Conservation (phyloP, 805 yeast species). For the Clavispora asparagi region DNA sequence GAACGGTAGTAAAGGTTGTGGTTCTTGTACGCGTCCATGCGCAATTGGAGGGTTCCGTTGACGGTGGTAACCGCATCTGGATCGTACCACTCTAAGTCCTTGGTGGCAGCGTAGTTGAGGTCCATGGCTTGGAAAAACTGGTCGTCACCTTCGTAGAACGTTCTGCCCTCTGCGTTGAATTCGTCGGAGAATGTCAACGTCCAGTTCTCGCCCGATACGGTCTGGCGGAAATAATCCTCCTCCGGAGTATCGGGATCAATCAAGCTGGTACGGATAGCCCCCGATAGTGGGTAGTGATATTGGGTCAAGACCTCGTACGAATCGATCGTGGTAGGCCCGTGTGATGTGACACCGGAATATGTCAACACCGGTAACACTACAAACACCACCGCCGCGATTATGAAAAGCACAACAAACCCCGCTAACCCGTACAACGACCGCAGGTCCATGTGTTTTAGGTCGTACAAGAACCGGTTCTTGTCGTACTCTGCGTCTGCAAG, state of each 20-base stretch:
- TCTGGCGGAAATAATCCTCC: conserved; percentile 42
- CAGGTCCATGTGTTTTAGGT: conserved; percentile 61
- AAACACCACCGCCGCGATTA: conserved; percentile 51
- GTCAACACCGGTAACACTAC: conserved; percentile 80
- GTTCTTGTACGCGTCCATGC: conserved; percentile 77
- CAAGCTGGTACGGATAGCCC: conserved; percentile 56
- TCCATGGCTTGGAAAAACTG: conserved; percentile 88
- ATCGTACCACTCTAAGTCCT: conserved; percentile 90
- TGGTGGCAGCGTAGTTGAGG: conserved; percentile 79
- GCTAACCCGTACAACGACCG: conserved; percentile 56
- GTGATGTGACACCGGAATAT: conserved; percentile 58
- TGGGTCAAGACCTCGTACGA: conserved; percentile 44
- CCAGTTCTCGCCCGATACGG: conserved; percentile 42
- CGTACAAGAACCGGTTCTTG: conserved; percentile 57
- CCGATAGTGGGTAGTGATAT: conserved; percentile 52
- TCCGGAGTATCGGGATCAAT: conserved; percentile 72
- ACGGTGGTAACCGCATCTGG: conserved; percentile 84
- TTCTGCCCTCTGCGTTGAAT: conserved; percentile 83
- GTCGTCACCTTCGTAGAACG: conserved; percentile 87
- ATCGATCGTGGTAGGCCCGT: conserved; percentile 15
- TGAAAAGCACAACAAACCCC: conserved; percentile 51
- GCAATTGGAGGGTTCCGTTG: conserved; percentile 63
- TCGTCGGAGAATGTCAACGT: conserved; percentile 83
- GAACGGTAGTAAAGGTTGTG: conserved; percentile 80
- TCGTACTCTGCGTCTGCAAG: conserved; percentile 84